Base-by-base conservation (phyloP, 208 protist species). In the Sergeia podlipaevii region DNA sequence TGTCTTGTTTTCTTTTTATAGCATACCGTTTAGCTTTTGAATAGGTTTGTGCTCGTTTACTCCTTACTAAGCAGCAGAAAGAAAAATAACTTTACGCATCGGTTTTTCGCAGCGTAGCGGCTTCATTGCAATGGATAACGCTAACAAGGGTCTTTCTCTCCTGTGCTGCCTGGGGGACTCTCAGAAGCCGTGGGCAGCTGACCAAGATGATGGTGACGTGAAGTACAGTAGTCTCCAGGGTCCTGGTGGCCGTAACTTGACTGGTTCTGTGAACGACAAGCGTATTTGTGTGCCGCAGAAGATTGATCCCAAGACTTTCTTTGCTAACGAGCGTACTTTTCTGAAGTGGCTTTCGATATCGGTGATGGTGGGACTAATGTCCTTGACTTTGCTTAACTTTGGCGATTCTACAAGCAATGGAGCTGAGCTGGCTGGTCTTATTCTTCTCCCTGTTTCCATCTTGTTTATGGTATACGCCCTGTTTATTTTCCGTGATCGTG, bases 301-400 rank as follows among this genome's bases (percentile, higher is more conserved):
- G 59, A 90, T 96, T 54, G 90, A 96, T 53, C 90, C 90, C 26
- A 96, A 96, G 67, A 94, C 87, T 1, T 96, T 93, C 57, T 91
- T 96, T 52, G 90, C 90, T 5, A 96, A 96, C 58, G 90, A 96
- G 75, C 74, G 90, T 48, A 96, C 90, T 4, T 96, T 96, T 59
- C 63, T 96, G 45, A 94, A 94, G 60, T 96, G 90, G 90, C 74
- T 96, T 10, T 90, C 79, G 20, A 96, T 96, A 44, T 92, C 84
- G 17, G 83, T 89, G 3, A 85, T 95, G 81, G 64, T 95, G 0
- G 88, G 88, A 3, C 67, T 92, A 60, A 95, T 95, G 88, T 87
- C 81, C 1, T 65, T 95, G 41, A 92, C 84, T 0, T 60, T 95
- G 38, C 59, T 95, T 44, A 89, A 85, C 65, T 91, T 94, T 66